Evolutionary conservation across 164 flowering plant species (phyloP).

Genomic region (Akebia trifoliata): DNA sequence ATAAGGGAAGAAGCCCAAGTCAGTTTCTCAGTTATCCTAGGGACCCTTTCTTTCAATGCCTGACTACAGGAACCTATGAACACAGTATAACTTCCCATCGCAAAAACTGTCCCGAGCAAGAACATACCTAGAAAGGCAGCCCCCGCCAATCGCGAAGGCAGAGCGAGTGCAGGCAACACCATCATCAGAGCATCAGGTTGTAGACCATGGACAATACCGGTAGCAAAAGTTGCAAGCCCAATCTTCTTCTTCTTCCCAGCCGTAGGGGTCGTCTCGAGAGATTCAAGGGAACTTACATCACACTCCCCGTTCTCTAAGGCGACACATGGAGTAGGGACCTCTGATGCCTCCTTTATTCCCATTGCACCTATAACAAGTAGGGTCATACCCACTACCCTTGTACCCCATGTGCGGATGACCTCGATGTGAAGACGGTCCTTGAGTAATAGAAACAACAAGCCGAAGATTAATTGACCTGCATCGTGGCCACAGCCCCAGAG

Average conservation of each 20-base stretch:
- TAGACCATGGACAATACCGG: constrained; percentile 91
- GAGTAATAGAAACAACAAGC: constrained; percentile 73
- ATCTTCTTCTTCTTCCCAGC: constrained; percentile 63
- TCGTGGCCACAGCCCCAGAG: constrained; percentile 99
- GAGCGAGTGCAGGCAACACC: constrained; percentile 93
- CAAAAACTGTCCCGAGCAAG: constrained; percentile 79
- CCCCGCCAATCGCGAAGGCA: constrained; percentile 89
- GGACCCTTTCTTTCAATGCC: constrained; percentile 84
- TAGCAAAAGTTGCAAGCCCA: constrained; percentile 97
- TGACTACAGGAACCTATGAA: constrained; percentile 88
- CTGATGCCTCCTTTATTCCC: constrained; percentile 89
- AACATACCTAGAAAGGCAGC: constrained; percentile 93
- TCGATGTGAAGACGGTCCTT: constrained; percentile 93
- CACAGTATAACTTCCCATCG: constrained; percentile 95
- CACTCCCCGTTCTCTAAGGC: constrained; percentile 77
- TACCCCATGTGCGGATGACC: constrained; percentile 84
- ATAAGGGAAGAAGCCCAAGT: constrained; percentile 95
- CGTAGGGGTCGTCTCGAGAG: constrained; percentile 37
- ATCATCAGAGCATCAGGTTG: constrained; percentile 98
- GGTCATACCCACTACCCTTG: constrained; percentile 87
- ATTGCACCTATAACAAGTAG: constrained; percentile 85
- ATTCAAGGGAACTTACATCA: constrained; percentile 50
- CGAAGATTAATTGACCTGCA: constrained; percentile 93
- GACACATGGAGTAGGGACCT: constrained; percentile 66
- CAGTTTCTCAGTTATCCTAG: constrained; percentile 89